Conservation (phyloP, 495 filamentous ascomycete species). For the Penicillium nucicola region DNA sequence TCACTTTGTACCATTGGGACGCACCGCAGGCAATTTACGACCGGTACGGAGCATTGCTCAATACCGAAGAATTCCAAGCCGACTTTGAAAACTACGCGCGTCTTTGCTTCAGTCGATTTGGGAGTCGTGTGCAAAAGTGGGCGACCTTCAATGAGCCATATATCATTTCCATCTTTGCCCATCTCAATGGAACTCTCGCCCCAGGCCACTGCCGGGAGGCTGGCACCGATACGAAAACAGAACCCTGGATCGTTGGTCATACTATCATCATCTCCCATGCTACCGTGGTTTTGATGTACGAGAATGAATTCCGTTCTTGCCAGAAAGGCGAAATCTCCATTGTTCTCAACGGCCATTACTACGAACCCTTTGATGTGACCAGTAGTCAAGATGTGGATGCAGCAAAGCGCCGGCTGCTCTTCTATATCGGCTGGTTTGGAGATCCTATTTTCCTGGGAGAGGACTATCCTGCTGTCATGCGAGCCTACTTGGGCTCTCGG, state of each 20-base stretch:
- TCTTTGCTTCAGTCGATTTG: conserved; percentile 30
- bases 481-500: conserved; percentile 58
- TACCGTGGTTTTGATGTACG: conserved; percentile 31
- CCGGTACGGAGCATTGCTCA: conserved; percentile 35
- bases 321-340: conserved; percentile 19
- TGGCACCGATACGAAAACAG: conserved; percentile 3
- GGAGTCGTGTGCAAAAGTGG: conserved; percentile 41
- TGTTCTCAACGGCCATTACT: conserved; percentile 45
- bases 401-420: conserved; percentile 34
- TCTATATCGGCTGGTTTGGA: conserved; percentile 48
- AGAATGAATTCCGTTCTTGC: conserved; percentile 26
- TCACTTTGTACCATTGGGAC: conserved; percentile 48
- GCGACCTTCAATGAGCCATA: conserved; percentile 47
- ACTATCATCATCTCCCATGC: conserved; percentile 34
- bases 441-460: conserved; percentile 65
- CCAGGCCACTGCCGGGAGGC: conserved; percentile 5
- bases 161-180: conserved; percentile 33
- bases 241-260: conserved; percentile 40
- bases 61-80: conserved; percentile 31
- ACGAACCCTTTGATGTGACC: conserved; percentile 41
- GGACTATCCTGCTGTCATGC: conserved; percentile 64
- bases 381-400: conserved; percentile 36
- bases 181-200: too few relatives aligned
- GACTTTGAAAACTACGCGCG: conserved; percentile 40
- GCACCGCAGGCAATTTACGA: conserved; percentile 35